Evolutionary conservation across 495 filamentous ascomycete species (phyloP), one percentile per base, ranked within the genome.

Genomic region (Aspergillus saccharolyticus): DNA sequence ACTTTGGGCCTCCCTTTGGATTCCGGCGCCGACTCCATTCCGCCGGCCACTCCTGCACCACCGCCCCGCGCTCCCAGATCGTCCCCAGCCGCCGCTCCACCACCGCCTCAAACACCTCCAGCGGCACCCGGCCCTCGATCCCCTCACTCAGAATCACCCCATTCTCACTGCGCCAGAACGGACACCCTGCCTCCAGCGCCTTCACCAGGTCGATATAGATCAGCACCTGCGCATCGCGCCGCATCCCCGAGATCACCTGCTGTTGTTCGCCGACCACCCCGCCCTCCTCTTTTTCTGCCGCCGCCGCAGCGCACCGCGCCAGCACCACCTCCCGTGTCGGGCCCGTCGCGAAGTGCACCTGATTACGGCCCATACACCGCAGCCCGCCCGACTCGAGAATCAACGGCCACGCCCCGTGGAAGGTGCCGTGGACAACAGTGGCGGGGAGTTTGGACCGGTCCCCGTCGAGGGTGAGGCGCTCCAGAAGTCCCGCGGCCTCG

Each of bases 151-250:
- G 66, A 50, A 82, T 73, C 2, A 93, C 94, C 1, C 85, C 90
- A 70, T 98, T 98, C 53, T 89, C 89, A 70, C 88, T 91, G 56
- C 83, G 69, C 86, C 89, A 96, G 80, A 94, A 97, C 66, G 94
- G 74, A 55, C 83, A 87, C 0, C 79, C 82, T 16, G 83, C 82
- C 17, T 74, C 73, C 44, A 90, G 63, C 28, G 88, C 86, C 58
- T 74, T 78, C 66, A 73, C 72, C 42, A 96, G 72, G 71, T 97
- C 87, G 24, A 96, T 75, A 66, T 88, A 94, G 24, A 98, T 80
- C 21, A 96, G 67, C 25, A 97, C 64, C 64, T 92, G 85, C 2
- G 89, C 87, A 60, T 91, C 85, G 3, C 68, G 73, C 5, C 94
- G 78, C 89, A 98, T 97, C 0, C 94, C 94, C 18, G 85, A 90